These are phyloP conservation scores for Cutaneotrichosporon cutaneum DNA, from an alignment of 1,284 basidiomycete species.

Conservation along the genomic window DNA sequence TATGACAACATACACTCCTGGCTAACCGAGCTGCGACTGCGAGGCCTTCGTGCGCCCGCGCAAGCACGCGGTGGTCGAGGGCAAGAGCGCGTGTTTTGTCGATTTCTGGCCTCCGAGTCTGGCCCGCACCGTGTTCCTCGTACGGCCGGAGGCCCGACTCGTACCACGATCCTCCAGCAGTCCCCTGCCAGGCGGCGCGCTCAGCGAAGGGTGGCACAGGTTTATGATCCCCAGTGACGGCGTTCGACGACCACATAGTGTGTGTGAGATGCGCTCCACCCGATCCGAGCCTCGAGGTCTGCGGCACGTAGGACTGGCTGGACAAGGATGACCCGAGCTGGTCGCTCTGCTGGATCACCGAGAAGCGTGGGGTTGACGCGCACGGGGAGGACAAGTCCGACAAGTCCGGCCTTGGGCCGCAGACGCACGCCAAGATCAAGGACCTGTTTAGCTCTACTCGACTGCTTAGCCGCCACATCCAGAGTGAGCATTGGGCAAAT, in stretches of 20 bases:
- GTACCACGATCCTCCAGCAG: background rate
- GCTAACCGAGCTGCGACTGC: constrained; percentile 3
- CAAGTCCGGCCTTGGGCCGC: background rate
- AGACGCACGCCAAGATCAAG: background rate
- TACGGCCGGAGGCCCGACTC: background rate
- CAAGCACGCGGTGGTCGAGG: constrained; percentile 6
- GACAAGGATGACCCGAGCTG: constrained; percentile 14
- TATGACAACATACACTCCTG: constrained; percentile 1
- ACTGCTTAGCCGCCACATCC: constrained; percentile 12
- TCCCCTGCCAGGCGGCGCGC: too few relatives aligned
- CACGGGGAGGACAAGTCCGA: constrained; percentile 2
- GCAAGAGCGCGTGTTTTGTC: constrained; percentile 8
- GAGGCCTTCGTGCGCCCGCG: constrained; percentile 11
- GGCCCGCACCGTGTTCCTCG: constrained; percentile 11
- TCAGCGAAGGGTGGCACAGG: background rate
- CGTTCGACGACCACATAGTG: constrained; percentile 17
- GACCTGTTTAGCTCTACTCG: constrained; percentile 9
- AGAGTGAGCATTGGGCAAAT: background rate
- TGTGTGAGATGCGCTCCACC: constrained; percentile 12
- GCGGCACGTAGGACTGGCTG: constrained; percentile 8
- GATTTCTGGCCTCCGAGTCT: constrained; percentile 5
- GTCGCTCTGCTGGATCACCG: constrained; percentile 6
- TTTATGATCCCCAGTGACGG: constrained; percentile 11
- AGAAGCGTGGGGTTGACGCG: background rate
- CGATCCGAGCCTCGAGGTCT: constrained; percentile 8